These are phyloP conservation scores for Lignosus rhinocerotis DNA, from an alignment of 1,284 basidiomycete species.

Conservation along the genomic window DNA sequence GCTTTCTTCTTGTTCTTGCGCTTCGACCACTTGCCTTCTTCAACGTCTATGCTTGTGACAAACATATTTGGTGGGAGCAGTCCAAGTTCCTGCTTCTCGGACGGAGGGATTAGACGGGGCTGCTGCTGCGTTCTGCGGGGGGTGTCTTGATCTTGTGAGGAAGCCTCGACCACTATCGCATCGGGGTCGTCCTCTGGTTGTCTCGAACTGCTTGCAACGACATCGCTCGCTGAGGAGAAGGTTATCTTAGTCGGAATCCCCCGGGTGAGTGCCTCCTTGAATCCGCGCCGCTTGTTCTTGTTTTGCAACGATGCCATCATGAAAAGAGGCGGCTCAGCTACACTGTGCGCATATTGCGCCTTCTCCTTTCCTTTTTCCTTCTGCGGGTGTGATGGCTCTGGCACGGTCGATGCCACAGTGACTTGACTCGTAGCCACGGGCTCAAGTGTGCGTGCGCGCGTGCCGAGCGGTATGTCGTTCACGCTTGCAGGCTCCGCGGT, in stretches of 20 bases:
- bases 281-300: constrained; percentile 74
- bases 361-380: constrained; percentile 3
- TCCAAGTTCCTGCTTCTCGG: constrained; percentile 52
- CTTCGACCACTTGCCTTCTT: constrained; percentile 43
- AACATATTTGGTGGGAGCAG: constrained; percentile 60
- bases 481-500: constrained; percentile 24
- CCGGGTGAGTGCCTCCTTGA: constrained; percentile 50
- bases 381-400: not conserved
- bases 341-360: not conserved
- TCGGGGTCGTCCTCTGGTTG: constrained; percentile 14
- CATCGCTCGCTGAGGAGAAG: constrained; percentile 39
- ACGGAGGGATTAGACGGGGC: constrained; percentile 60
- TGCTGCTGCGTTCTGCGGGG: constrained; percentile 39
- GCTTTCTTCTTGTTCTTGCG: constrained; percentile 17
- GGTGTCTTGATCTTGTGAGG: constrained; percentile 39
- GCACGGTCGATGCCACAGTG: too few species aligned
- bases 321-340: constrained; percentile 24
- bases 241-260: constrained; percentile 58
- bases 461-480: constrained; percentile 41
- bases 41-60: constrained; percentile 69
- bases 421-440: not conserved
- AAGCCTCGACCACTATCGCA: constrained; percentile 7
- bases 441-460: constrained; percentile 14
- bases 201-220: not conserved
- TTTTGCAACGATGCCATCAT: constrained; percentile 66